phyloP scores from a whole-genome alignment of 1,284 basidiomycete species.

The Rhodotorula mucilaginosa region DNA sequence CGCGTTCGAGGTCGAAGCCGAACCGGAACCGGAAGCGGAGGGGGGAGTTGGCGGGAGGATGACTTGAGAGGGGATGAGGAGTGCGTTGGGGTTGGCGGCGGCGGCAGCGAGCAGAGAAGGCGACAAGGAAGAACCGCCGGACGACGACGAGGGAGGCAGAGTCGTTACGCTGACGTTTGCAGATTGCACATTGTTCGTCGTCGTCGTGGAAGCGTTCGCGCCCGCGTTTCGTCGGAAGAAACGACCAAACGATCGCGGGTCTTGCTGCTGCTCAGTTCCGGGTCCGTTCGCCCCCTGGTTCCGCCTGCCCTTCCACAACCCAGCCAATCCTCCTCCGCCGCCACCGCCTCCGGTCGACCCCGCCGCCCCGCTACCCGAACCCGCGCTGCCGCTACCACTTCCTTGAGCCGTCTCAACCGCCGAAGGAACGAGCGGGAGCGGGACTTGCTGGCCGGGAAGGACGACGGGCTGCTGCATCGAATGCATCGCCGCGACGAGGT shows the following conservation, averaged over 20 bases:
- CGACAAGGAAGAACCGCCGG: neutral
- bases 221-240: conserved; percentile 13
- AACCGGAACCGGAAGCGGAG: neutral
- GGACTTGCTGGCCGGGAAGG: conserved; percentile 1
- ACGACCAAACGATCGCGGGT: conserved; percentile 9
- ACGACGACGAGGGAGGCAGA: neutral
- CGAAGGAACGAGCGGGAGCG: neutral
- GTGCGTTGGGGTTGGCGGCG: neutral
- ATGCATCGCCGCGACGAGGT: neutral
- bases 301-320: neutral
- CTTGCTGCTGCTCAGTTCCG: neutral
- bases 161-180: conserved; percentile 7
- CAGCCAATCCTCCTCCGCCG: neutral
- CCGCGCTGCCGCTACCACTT: neutral
- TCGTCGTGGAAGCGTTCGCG: neutral
- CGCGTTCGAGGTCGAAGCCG: neutral
- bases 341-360: too few species aligned
- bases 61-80: conserved; percentile 14
- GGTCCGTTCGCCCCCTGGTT: neutral
- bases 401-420: neutral
- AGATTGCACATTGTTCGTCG: too few species aligned
- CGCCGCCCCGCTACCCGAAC: neutral
- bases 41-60: neutral
- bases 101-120: neutral
- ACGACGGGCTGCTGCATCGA: conserved; percentile 4